These are phyloP conservation scores for Gastrolobium villosum DNA, from an alignment of 306 rosid species.

Conservation along the genomic window DNA sequence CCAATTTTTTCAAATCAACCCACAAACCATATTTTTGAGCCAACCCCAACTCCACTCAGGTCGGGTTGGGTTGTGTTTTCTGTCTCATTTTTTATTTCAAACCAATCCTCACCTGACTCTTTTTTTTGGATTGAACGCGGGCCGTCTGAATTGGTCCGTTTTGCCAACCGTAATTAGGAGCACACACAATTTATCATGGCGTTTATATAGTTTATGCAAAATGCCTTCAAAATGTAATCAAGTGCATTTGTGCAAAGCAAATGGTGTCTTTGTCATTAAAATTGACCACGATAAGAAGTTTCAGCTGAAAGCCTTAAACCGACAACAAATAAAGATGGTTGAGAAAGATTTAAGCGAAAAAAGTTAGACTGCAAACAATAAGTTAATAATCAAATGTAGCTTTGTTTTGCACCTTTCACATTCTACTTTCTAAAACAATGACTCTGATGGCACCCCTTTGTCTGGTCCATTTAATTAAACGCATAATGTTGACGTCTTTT, in stretches of 20 bases:
- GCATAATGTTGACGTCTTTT: slow-evolving; percentile 12
- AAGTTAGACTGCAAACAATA: slow-evolving; percentile 2
- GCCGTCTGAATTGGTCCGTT: too few relatives aligned
- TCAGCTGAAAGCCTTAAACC: slow-evolving; percentile 36
- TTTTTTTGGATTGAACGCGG: too few relatives aligned
- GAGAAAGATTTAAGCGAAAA: slow-evolving; percentile 5
- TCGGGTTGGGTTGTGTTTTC: too few relatives aligned
- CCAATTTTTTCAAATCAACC: too few relatives aligned
- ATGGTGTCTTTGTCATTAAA: slow-evolving; percentile 27
- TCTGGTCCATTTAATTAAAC: not conserved
- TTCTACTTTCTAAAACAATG: slow-evolving; percentile 6
- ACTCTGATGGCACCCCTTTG: slow-evolving; percentile 28
- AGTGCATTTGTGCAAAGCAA: slow-evolving; percentile 19
- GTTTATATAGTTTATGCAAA: not conserved
- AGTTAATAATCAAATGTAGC: slow-evolving; percentile 14
- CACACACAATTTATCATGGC: too few relatives aligned
- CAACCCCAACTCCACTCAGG: too few relatives aligned
- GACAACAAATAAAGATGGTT: slow-evolving; percentile 17
- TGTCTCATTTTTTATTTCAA: too few relatives aligned
- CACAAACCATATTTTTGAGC: too few relatives aligned
- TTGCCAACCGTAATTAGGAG: too few relatives aligned
- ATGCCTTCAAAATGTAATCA: not conserved
- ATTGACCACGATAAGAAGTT: slow-evolving; percentile 39
- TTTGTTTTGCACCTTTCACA: slow-evolving; percentile 1
- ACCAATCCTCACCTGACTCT: too few relatives aligned